Percentiles rank a stretch among this genome's conserved stretches.
These are phyloP conservation scores for Ilyonectria mors-panacis DNA, from an alignment of 2,329 filamentous ascomycete species.

Conservation along the genomic window DNA sequence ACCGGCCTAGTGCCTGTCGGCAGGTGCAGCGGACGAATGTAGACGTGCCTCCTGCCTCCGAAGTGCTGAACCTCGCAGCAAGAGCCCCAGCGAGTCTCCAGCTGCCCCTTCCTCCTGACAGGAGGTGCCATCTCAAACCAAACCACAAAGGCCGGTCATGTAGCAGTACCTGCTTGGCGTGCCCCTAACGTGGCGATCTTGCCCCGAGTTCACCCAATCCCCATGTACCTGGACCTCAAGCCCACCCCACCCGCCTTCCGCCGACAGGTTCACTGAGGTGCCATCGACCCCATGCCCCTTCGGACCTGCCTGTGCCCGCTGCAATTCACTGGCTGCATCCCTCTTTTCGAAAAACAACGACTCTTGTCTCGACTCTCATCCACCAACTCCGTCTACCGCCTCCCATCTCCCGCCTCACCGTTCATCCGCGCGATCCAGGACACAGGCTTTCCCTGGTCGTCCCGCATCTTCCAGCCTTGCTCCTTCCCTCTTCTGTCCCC, in stretches of 20 bases:
- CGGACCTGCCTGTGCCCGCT: conserved; percentile 27
- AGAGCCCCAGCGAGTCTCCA: conserved; percentile 9
- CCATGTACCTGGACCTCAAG: conserved; percentile 21
- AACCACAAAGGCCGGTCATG: conserved; percentile 15
- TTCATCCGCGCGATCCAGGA: conserved; percentile 34
- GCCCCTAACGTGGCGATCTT: conserved; percentile 10
- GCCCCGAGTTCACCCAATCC: conserved; percentile 1
- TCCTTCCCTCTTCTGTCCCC: conserved; percentile 15
- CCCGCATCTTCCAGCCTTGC: conserved; percentile 13
- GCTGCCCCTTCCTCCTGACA: conserved; percentile 32
- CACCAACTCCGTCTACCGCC: conserved; percentile 35
- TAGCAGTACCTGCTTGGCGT: conserved; percentile 20
- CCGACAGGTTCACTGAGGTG: conserved; percentile 30
- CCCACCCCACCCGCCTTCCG: conserved; percentile 25
- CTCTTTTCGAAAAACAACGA: conserved; percentile 44
- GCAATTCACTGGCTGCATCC: conserved; percentile 30
- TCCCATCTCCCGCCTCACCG: conserved; percentile 39
- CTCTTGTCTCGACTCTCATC: conserved; percentile 47
- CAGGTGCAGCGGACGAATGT: conserved; percentile 24
- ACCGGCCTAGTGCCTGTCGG: conserved; percentile 15
- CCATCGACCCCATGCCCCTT: conserved; percentile 27
- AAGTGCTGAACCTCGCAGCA: conserved; percentile 10
- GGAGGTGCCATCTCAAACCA: conserved; percentile 17
- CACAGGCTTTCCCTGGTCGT: conserved; percentile 30
- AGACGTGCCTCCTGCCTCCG: conserved; percentile 22